Evolutionary conservation across 2,329 filamentous ascomycete genomes (phyloP), one percentile per base, ranked within the genome.

Genomic region (Macroventuria anomochaeta): DNA sequence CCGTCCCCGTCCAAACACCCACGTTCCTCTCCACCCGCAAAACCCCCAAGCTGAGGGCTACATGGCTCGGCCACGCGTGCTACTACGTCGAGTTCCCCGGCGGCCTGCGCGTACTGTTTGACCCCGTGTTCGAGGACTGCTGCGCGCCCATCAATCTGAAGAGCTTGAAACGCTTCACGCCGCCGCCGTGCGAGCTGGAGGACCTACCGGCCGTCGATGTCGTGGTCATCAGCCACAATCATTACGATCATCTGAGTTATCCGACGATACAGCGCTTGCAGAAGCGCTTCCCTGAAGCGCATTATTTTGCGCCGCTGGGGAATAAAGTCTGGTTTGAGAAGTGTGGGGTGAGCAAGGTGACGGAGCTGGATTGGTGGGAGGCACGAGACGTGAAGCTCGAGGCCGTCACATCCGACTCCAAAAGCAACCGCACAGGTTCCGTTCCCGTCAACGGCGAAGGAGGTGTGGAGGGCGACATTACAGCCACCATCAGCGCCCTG

Each of bases 341-440:
- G 3, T 81, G 80, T 21, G 91, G 90, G 1, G 84, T 96, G 10
- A 83, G 1, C 0, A 90, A 91, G 54, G 88, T 93, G 36, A 96
- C 91, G 0, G 93, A 97, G 77, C 75, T 97, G 67, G 93, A 97
- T 76, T 97, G 93, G 93, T 97, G 93, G 93, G 88, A 96, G 63
- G 88, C 90, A 59, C 83, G 86, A 5, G 87, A 93, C 40, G 74
- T 96, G n/a, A 85, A 79, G 0, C 76, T 96, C 21, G 80, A 83
- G 12, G 70, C 40, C 3, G 29, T 47, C 1, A 8, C 18, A 1
- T 11, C n/a, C 12, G 20, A 29, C 29, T 43, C 39, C 23, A 37
- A 21, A 7, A 42, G 37, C 32, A 13, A 25, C n/a, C 41, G 42
- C 38, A 53, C 41, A 8, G 53, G 41, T 33, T 61, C 59, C 29